Conservation (phyloP, 805 yeast species). For the Candida berthetii region DNA sequence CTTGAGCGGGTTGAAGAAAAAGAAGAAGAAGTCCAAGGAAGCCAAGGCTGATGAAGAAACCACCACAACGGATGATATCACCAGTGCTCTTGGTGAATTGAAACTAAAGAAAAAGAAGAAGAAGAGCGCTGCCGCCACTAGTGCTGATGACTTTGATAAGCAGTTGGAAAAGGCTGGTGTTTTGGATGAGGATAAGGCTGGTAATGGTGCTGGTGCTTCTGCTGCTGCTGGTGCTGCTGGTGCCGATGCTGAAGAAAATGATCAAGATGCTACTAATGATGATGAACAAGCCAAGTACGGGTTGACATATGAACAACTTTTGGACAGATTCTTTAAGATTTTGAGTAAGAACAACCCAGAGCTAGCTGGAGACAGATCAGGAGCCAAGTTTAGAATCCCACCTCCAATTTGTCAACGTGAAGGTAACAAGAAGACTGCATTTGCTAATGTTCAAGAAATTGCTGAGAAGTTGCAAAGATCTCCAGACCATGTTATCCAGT, state of each 20-base stretch:
- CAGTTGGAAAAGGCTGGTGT: conserved; percentile 89
- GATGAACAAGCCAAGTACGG: conserved; percentile 42
- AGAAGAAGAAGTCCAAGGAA: conserved; percentile 67
- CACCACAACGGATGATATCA: conserved; percentile 32
- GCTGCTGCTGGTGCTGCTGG: conserved; percentile 3
- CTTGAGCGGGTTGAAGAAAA: conserved; percentile 75
- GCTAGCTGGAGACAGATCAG: conserved; percentile 92
- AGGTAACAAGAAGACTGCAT: conserved; percentile 93
- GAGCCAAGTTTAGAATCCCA: conserved; percentile 91
- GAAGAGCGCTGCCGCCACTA: conserved; percentile 42
- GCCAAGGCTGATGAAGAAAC: conserved; percentile 30
- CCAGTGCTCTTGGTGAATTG: conserved; percentile 64
- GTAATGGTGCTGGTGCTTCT: neutral
- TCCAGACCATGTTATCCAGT: conserved; percentile 95
- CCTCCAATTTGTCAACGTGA: conserved; percentile 97
- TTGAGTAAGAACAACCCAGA: conserved; percentile 95
- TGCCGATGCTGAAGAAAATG: conserved; percentile 12
- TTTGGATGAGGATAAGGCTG: conserved; percentile 36
- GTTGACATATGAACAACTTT: conserved; percentile 67
- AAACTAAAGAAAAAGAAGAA: conserved; percentile 82
- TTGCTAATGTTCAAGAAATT: conserved; percentile 93
- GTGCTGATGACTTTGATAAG: conserved; percentile 78
- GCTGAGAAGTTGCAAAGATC: conserved; percentile 92
- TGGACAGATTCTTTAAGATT: conserved; percentile 80
- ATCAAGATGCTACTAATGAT: conserved; percentile 21